Conservation (phyloP, 2,329 filamentous ascomycete genomes). For the Davidsoniella virescens region DNA sequence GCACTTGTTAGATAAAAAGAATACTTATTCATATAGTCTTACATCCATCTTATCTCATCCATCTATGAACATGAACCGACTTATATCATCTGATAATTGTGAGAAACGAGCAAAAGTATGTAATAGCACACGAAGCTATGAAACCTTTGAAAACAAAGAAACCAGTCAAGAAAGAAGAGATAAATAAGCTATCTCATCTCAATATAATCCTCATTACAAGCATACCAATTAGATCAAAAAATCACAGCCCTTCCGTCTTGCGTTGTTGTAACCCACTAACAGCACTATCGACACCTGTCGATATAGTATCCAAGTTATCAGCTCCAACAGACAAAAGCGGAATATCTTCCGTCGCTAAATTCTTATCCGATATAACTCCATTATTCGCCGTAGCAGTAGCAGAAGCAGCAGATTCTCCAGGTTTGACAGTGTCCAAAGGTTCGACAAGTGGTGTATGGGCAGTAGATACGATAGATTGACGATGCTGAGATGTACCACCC, state of each 20-base stretch:
- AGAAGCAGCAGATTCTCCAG: conserved; percentile 1
- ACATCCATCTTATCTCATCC: too few relatives aligned
- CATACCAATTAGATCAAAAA: not conserved
- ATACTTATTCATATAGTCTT: too few relatives aligned
- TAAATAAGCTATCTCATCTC: not conserved
- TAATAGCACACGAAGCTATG: not conserved
- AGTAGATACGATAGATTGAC: not conserved
- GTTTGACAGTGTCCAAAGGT: not conserved
- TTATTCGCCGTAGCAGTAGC: not conserved
- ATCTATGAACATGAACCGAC: too few relatives aligned
- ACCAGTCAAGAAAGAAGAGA: not conserved
- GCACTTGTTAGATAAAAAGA: too few relatives aligned
- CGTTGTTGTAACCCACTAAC: conserved; percentile 3
- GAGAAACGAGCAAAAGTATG: too few relatives aligned
- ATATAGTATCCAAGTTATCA: not conserved
- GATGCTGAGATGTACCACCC: not conserved
- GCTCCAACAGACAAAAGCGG: not conserved
- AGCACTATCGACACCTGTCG: conserved; percentile 5
- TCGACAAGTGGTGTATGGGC: not conserved
- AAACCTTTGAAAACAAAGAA: not conserved
- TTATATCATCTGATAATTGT: too few relatives aligned
- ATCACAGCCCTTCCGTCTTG: not conserved
- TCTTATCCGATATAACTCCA: not conserved
- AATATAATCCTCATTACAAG: too few relatives aligned
- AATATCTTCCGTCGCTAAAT: conserved; percentile 4